Evolutionary conservation across 108 stramenopile genomes (phyloP).

Genomic region (Nitzschia sp.): DNA sequence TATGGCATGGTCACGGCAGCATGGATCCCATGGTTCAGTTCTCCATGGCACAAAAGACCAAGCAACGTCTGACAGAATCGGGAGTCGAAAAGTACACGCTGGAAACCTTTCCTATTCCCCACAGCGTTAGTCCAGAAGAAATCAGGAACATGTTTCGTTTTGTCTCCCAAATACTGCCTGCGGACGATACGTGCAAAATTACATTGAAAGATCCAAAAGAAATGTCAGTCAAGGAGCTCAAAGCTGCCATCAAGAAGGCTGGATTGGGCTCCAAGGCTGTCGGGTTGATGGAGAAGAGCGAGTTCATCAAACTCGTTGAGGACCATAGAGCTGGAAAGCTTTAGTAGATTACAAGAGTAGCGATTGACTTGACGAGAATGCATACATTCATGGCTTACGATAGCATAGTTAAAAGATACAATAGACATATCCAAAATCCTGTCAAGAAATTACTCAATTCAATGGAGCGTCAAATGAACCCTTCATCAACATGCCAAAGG

Average conservation of each 20-base stretch:
- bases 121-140: conserved; percentile 80
- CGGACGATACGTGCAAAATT: conserved; percentile 59
- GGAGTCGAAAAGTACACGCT: conserved; percentile 79
- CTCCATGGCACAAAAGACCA: conserved; percentile 74
- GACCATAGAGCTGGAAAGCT: conserved; percentile 68
- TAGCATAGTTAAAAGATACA: no score
- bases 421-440: background rate
- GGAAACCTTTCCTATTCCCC: conserved; percentile 76
- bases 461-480: no score
- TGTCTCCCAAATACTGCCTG: conserved; percentile 67
- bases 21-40: conserved; percentile 82
- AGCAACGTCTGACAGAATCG: conserved; percentile 41
- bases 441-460: no score
- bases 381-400: no score
- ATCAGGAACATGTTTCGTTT: conserved; percentile 67
- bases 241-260: conserved; percentile 87
- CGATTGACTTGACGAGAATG: background rate
- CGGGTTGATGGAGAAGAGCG: conserved; percentile 91
- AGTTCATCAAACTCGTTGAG: conserved; percentile 84
- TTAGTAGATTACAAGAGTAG: conserved; percentile 12
- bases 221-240: conserved; percentile 92
- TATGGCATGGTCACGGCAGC: conserved; percentile 91
- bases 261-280: conserved; percentile 75
- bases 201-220: conserved; percentile 77
- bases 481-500: no score